Conservation (phyloP, 768 basidiomycete genomes). For the Mycena vulgaris region DNA sequence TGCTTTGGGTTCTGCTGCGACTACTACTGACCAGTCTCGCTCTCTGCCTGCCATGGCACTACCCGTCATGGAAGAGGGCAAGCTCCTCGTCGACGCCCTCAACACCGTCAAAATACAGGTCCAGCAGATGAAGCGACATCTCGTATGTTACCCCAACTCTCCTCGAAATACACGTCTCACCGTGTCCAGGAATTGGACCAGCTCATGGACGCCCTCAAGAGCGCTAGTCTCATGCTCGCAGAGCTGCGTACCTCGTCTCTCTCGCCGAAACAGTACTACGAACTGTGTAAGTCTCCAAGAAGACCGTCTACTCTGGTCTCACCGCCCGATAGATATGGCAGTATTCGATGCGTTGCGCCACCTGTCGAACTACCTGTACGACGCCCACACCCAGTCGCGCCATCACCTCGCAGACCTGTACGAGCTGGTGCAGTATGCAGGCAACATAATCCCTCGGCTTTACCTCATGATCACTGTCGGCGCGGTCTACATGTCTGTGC, state of each 20-base stretch:
- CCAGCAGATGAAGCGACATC: slow-evolving; percentile 94
- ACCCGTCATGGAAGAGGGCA: slow-evolving; percentile 80
- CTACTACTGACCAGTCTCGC: slow-evolving; percentile 17
- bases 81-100: slow-evolving; percentile 87
- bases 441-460: slow-evolving; percentile 93
- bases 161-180: slow-evolving; percentile 21
- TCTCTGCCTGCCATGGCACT: slow-evolving; percentile 51
- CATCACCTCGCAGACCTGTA: slow-evolving; percentile 99
- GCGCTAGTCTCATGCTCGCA: slow-evolving; percentile 96
- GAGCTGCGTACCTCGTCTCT: slow-evolving; percentile 95
- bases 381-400: slow-evolving; percentile 91
- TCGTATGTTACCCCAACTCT: slow-evolving; percentile 66
- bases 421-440: slow-evolving; percentile 99
- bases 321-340: slow-evolving; percentile 84
- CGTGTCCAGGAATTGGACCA: slow-evolving; percentile 87
- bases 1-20: too few relatives aligned
- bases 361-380: slow-evolving; percentile 96
- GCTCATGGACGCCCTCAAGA: slow-evolving; percentile 98
- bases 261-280: slow-evolving; percentile 98
- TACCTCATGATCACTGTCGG: slow-evolving; percentile 99
- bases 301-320: background rate
- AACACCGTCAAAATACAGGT: slow-evolving; percentile 93
- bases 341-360: slow-evolving; percentile 97
- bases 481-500: slow-evolving; percentile 98
- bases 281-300: slow-evolving; percentile 79